A percentile compares a stretch with the other conserved stretches of the same genome.
Conservation (phyloP, 805 yeast genomes). For the Teunomyces gatunensis region DNA sequence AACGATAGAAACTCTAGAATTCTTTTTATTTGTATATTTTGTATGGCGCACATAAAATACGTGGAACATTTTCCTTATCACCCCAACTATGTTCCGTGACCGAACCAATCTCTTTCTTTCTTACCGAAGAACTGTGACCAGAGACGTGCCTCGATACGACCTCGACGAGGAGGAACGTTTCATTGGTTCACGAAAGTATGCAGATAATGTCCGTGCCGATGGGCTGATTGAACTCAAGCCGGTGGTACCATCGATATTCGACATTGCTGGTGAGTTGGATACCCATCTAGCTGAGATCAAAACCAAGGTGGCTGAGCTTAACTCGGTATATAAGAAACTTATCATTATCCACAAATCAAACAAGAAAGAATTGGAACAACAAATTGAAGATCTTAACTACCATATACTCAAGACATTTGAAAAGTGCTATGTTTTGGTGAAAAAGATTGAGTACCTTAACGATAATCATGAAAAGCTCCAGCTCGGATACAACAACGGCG, state of each 20-base stretch:
- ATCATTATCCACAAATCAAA: slow-evolving; percentile 87
- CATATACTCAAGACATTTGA: slow-evolving; percentile 75
- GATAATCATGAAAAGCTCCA: slow-evolving; percentile 41
- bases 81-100: slow-evolving; percentile 72
- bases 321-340: slow-evolving; percentile 72
- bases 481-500: slow-evolving; percentile 42
- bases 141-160: slow-evolving; percentile 38
- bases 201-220: slow-evolving; percentile 16
- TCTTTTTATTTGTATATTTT: not conserved
- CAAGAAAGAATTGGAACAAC: slow-evolving; percentile 67
- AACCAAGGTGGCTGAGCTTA: slow-evolving; percentile 55
- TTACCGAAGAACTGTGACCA: slow-evolving; percentile 85
- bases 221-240: slow-evolving; percentile 56
- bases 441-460: slow-evolving; percentile 51
- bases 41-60: not conserved
- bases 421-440: slow-evolving; percentile 71
- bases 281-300: slow-evolving; percentile 53
- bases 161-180: slow-evolving; percentile 62
- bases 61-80: not conserved
- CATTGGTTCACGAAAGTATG: slow-evolving; percentile 30
- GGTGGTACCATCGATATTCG: slow-evolving; percentile 77
- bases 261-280: slow-evolving; percentile 71
- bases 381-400: slow-evolving; percentile 76
- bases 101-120: slow-evolving; percentile 89
- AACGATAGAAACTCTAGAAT: not conserved